Base-by-base conservation (phyloP, 164 flowering plant genomes). In the Stephania cephalantha region DNA sequence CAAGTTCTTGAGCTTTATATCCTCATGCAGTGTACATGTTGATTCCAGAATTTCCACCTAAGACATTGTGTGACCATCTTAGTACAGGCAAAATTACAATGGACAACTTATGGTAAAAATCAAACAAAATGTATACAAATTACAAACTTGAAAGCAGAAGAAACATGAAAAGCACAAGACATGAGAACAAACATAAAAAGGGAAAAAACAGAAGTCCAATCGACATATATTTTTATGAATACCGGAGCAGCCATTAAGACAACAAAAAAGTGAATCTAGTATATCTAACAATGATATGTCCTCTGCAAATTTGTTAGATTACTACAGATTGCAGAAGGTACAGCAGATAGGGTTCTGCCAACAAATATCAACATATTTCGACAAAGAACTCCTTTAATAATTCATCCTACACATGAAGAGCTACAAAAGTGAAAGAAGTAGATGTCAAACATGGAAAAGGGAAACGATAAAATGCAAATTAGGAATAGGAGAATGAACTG, bases 31-130 rank as follows among this genome's bases (percentile, higher is more conserved):
- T 12, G 74, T 72, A 29, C 63, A 67, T 6, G 44, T 50, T 76
- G 84, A 74, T 66, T 71, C 78, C 78, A 75, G 73, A 15, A 71
- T 75, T 46, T 78, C 83, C 76, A 76, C 85, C 91, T 89, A 78
- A 35, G 20, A 74, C 63, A 81, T 67, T 74, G 53, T 67, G 65
- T 55, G 13, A 73, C 29, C 69, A 30, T 6, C 53, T 30, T 35
- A 68, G 68, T 44, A 3, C 18, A 55, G 18, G 18, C 18, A 55
- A 55, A 11, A 15, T 12, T 10, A 55, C 6, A 55, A 12, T 0
- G 63, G 18, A 15, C 18, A 55, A 18, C 17, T 55, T 15, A 55
- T 12, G 17, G 4, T 53, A 46, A 35, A 53, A 5, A 68, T 70
- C 22, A 22, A n/a, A 22, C 22, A 69, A 58, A 44, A 20, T 44